These are phyloP conservation scores for Thymus quinquecostatus DNA, from an alignment of 257 asterid genomes.

Conservation along the genomic window DNA sequence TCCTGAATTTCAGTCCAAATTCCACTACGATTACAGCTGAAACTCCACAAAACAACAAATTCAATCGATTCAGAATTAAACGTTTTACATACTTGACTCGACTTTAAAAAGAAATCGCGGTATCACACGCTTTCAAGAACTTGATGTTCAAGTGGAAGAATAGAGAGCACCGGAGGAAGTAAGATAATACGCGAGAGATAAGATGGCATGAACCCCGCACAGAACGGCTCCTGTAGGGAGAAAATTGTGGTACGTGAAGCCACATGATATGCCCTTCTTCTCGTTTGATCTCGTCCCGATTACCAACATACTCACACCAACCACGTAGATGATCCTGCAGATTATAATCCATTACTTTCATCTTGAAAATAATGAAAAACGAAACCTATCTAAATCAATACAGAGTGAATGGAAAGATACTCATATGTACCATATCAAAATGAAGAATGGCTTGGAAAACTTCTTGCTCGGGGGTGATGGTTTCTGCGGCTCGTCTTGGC, in stretches of 20 bases:
- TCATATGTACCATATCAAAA: conserved; percentile 56
- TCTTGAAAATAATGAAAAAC: no score
- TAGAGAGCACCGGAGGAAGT: conserved; percentile 45
- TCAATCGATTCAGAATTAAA: no score
- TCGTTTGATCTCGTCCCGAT: conserved; percentile 72
- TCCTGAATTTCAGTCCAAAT: no score
- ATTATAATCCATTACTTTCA: no score
- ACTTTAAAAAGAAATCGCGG: no score
- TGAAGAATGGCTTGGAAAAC: conserved; percentile 59
- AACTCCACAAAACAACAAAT: no score
- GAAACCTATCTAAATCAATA: no score
- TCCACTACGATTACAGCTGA: no score
- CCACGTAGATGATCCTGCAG: conserved; percentile 66
- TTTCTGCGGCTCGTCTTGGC: conserved; percentile 46
- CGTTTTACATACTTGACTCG: no score
- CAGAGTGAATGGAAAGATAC: neutral
- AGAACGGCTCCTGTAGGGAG: conserved; percentile 74
- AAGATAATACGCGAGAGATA: conserved; percentile 69
- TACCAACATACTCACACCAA: conserved; percentile 67
- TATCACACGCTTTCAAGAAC: no score
- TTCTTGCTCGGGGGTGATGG: conserved; percentile 59
- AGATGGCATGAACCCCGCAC: conserved; percentile 69
- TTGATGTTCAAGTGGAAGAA: neutral
- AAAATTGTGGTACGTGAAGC: conserved; percentile 72
- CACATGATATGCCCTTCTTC: conserved; percentile 77